Base-by-base conservation (phyloP, 2,329 filamentous ascomycete genomes). In the Curvularia verruculosa region DNA sequence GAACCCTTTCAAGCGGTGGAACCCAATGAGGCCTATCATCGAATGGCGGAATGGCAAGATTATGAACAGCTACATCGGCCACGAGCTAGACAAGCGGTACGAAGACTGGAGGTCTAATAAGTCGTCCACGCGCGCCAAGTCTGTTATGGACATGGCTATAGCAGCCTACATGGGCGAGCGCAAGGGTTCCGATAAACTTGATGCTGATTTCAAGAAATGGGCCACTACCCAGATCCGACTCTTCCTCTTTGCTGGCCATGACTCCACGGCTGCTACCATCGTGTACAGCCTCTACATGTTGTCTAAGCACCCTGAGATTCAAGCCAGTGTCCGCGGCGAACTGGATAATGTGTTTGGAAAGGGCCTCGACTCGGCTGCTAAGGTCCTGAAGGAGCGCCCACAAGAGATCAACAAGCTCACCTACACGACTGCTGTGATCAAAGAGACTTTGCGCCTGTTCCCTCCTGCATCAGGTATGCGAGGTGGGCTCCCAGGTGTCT, bases 361-460 rank as follows among this genome's bases (percentile, higher is more conserved):
- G 3, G 62, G 66, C 24, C 36, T 62, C 37, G 41, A 52, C 21
- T 36, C 56, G 2, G 56, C 56, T 1, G 52, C 50, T 9, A 49
- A 62, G 2, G 45, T 59, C 2, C 60, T 76, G 1, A 57, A 54
- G 12, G n/a, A 54, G 9, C 57, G 65, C 36, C 71, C 72, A 1
- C 56, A 64, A 13, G 45, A 73, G 5, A 47, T 77, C 47, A 76
- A 74, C 51, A 58, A 68, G 13, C 60, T 74, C 3, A 54, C 63
- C 2, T 75, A 73, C 46, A 71, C 65, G 0, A 60, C 64, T 19
- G 75, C 74, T 12, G 67, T 76, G 5, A 71, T 77, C 59, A 76
- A 75, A 59, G 74, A 77, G 43, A 66, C 70, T 1, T 53, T 77
- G 0, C 65, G 75, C 1, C 47, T 78, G 1, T 77, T 65, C 49